Conservation (phyloP, 2,329 filamentous ascomycete genomes). For the Elsinoe arachidis region DNA sequence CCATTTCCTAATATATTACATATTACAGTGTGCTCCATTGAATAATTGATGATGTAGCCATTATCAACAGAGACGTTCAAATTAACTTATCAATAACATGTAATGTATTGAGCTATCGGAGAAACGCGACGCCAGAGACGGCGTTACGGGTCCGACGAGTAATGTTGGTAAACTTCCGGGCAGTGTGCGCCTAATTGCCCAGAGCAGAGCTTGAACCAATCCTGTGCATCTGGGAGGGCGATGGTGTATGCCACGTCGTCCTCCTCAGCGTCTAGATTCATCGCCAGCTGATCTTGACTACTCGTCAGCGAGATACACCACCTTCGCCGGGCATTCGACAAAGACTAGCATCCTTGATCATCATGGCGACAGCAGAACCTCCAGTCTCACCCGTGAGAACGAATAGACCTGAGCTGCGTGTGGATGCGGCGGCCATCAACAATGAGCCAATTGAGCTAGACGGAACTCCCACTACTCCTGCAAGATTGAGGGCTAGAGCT, state of each 20-base stretch:
- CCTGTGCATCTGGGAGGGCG: not conserved
- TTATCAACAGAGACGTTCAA: no score
- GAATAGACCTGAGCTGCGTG: slow-evolving; percentile 28
- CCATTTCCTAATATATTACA: no score
- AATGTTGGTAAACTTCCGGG: slow-evolving; percentile 1
- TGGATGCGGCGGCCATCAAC: slow-evolving; percentile 35
- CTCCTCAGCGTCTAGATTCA: not conserved
- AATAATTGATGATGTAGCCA: no score
- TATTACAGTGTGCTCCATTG: no score
- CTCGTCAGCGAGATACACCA: not conserved
- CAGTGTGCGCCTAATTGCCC: not conserved
- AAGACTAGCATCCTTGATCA: not conserved
- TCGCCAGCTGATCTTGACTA: not conserved
- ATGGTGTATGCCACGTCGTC: not conserved
- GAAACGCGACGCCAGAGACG: no score
- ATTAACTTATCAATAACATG: no score
- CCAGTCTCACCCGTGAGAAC: slow-evolving; percentile 23
- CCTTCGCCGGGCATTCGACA: not conserved
- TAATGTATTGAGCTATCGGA: no score
- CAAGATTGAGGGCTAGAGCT: slow-evolving; percentile 14
- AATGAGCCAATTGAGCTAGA: slow-evolving; percentile 37
- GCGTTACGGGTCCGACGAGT: no score
- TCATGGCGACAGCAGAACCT: slow-evolving; percentile 3
- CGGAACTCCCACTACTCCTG: slow-evolving; percentile 26
- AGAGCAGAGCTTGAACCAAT: not conserved